A percentile compares a stretch with the other conserved stretches of the same genome.
Evolutionary conservation across 78 protist species (phyloP).

Genomic region (Cavenderia fasciculata): DNA sequence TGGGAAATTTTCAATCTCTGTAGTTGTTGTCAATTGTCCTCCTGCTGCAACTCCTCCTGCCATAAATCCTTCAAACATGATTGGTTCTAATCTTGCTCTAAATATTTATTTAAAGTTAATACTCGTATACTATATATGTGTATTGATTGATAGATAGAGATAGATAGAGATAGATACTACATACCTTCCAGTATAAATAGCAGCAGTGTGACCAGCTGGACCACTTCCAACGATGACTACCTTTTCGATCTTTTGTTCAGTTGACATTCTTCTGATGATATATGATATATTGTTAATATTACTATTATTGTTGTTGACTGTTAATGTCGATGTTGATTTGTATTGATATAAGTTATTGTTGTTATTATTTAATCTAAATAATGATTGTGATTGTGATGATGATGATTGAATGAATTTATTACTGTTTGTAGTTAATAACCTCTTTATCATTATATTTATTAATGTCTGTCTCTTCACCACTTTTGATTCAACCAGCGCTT

Average conservation of each 20-base stretch:
- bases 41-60: constrained; percentile 86
- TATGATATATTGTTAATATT: background rate
- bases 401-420: no score
- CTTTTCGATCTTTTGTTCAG: constrained; percentile 42
- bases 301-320: background rate
- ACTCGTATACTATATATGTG: no score
- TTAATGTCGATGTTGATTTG: background rate
- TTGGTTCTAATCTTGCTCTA: constrained; percentile 65
- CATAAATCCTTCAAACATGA: constrained; percentile 83
- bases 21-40: constrained; percentile 92
- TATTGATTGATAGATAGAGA: no score
- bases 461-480: no score
- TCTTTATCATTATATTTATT: no score
- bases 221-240: constrained; percentile 92
- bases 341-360: background rate
- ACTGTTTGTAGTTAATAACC: no score
- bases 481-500: no score
- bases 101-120: background rate
- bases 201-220: constrained; percentile 95
- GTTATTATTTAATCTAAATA: no score
- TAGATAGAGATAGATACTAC: background rate
- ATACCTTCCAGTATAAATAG: constrained; percentile 89
- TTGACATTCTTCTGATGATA: background rate
- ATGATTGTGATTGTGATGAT: no score
- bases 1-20: constrained; percentile 94